phyloP scores from a whole-genome alignment of 2,329 filamentous ascomycete species.

The Trichoderma lentiforme region DNA sequence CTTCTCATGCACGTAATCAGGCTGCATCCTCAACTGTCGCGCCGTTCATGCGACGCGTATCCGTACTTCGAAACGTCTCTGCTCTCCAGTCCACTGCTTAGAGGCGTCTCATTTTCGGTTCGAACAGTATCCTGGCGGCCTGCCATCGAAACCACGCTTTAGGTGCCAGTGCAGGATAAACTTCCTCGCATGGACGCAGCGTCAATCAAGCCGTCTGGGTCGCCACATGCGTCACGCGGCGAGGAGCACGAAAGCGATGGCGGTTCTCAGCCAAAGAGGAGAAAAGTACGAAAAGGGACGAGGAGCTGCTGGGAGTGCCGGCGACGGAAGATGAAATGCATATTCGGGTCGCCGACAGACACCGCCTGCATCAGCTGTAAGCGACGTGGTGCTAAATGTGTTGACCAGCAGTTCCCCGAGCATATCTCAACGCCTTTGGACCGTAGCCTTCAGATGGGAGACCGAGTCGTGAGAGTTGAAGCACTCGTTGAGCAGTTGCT shows the following conservation, averaged over 20 bases:
- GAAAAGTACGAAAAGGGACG: constrained; percentile 50
- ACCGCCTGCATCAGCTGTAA: constrained; percentile 44
- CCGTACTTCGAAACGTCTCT: neutral
- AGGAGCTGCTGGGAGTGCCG: constrained; percentile 59
- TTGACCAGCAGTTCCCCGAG: constrained; percentile 48
- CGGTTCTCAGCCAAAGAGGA: neutral
- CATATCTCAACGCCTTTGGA: constrained; percentile 21
- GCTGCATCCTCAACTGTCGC: neutral
- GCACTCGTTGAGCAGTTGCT: constrained; percentile 31
- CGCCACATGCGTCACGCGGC: neutral
- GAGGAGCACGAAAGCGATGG: neutral
- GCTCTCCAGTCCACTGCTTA: neutral
- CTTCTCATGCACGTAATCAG: neutral
- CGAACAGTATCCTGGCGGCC: neutral
- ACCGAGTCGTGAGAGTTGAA: constrained; percentile 37
- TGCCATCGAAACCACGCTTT: neutral
- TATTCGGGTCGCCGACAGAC: constrained; percentile 37
- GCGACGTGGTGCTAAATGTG: constrained; percentile 41
- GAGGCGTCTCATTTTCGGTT: neutral
- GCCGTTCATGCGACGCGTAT: neutral
- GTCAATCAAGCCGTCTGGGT: neutral
- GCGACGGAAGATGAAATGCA: constrained; percentile 51
- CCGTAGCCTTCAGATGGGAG: constrained; percentile 24
- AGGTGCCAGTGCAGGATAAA: neutral
- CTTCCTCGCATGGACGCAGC: neutral